Percentiles rank a stretch among this genome's conserved stretches.
phyloP scores from a whole-genome alignment of 768 basidiomycete genomes.

The Leucocoprinus sp. region DNA sequence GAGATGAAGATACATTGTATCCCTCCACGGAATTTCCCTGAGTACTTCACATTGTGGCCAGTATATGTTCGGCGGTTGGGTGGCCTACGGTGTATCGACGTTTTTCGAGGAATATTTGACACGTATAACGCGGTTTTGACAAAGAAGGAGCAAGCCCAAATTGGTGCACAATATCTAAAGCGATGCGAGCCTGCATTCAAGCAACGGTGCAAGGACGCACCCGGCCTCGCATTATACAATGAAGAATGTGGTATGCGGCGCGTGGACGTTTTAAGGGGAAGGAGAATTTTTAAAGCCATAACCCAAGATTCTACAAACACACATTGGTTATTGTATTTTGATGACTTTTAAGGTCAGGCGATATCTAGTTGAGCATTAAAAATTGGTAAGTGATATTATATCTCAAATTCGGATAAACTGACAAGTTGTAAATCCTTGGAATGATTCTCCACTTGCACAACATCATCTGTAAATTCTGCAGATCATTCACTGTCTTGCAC shows the following conservation, averaged over 20 bases:
- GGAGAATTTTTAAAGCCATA: conserved; percentile 46
- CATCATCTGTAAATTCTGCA: conserved; percentile 3
- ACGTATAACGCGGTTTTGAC: conserved; percentile 38
- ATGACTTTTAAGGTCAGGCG: conserved; percentile 1
- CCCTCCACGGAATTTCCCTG: conserved; percentile 20
- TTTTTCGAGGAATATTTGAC: conserved; percentile 51
- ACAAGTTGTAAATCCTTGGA: conserved; percentile 1
- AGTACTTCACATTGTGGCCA: conserved; percentile 28
- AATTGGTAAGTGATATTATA: conserved; percentile 6
- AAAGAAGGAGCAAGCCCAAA: conserved; percentile 26
- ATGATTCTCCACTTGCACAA: conserved; percentile 6
- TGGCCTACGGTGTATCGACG: conserved; percentile 46
- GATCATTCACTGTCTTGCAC: not conserved
- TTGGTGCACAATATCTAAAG: conserved; percentile 23
- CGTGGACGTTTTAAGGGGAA: conserved; percentile 46
- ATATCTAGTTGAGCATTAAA: conserved; percentile 3
- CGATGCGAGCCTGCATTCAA: conserved; percentile 36
- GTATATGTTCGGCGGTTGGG: conserved; percentile 33
- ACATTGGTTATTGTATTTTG: conserved; percentile 12
- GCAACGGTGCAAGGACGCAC: conserved; percentile 36
- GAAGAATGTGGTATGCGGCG: conserved; percentile 43
- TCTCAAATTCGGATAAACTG: not conserved
- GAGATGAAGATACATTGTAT: conserved; percentile 38
- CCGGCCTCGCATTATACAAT: conserved; percentile 32
- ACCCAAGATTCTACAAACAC: conserved; percentile 18